Evolutionary conservation across 768 basidiomycete genomes (phyloP).

Genomic region (Macrolepiota dolichaula): DNA sequence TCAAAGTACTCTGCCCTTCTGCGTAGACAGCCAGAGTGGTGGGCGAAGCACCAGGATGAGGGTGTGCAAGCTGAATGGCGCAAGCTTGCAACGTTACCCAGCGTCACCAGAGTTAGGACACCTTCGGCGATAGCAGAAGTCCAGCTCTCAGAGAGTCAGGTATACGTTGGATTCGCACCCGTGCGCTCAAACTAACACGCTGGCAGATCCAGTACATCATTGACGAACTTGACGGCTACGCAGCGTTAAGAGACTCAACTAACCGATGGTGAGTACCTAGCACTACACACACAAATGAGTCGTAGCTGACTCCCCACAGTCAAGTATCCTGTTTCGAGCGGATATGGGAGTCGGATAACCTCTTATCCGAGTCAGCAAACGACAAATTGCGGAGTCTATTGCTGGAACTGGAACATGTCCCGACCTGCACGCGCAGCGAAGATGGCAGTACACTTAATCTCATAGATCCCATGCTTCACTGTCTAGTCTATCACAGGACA

Average conservation of each 20-base stretch:
- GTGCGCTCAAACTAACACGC: neutral
- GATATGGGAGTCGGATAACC: slow-evolving; percentile 42
- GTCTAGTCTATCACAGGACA: slow-evolving; percentile 38
- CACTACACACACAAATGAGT: neutral
- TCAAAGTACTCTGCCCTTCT: slow-evolving; percentile 41
- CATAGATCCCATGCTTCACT: slow-evolving; percentile 38
- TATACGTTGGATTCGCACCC: slow-evolving; percentile 13
- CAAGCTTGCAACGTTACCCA: slow-evolving; percentile 18
- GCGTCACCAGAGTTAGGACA: slow-evolving; percentile 31
- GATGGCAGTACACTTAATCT: slow-evolving; percentile 23
- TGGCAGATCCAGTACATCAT: slow-evolving; percentile 43
- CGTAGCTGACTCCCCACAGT: slow-evolving; percentile 23
- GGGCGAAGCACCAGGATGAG: slow-evolving; percentile 25
- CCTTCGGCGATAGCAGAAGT: slow-evolving; percentile 30
- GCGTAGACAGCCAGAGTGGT: slow-evolving; percentile 38
- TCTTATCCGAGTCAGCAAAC: slow-evolving; percentile 17
- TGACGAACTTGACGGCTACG: slow-evolving; percentile 47
- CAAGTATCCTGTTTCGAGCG: slow-evolving; percentile 56
- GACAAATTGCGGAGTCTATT: neutral
- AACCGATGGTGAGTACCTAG: slow-evolving; percentile 30
- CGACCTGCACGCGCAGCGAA: slow-evolving; percentile 11
- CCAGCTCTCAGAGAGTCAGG: slow-evolving; percentile 37
- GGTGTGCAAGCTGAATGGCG: slow-evolving; percentile 29
- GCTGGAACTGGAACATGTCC: neutral
- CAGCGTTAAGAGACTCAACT: slow-evolving; percentile 32